Evolutionary conservation across 208 protist genomes (phyloP).

Genomic region (Willaertia magna): DNA sequence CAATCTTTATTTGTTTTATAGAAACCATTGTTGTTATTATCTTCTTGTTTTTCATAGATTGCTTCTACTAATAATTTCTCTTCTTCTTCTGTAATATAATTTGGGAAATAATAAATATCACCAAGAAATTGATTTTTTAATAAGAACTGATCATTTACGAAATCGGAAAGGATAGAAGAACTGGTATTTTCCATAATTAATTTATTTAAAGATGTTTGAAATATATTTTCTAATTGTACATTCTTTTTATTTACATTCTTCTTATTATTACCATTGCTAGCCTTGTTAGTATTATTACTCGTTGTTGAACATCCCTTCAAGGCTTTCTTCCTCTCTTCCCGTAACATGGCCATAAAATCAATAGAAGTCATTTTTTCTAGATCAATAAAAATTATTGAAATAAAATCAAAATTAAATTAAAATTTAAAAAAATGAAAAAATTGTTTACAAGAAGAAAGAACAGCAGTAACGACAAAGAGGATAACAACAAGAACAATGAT

Average conservation of each 20-base stretch:
- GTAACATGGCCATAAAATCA: not conserved
- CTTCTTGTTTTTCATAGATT: slow-evolving; percentile 45
- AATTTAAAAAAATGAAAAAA: no score
- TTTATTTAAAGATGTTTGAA: not conserved
- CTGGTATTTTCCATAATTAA: no score
- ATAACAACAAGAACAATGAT: no score
- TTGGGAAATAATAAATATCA: slow-evolving; percentile 64
- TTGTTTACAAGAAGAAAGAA: no score
- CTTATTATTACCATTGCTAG: not conserved
- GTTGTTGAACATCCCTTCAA: not conserved
- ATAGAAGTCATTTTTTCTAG: not conserved
- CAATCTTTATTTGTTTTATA: not conserved
- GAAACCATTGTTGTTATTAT: slow-evolving; percentile 6
- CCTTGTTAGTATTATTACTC: not conserved
- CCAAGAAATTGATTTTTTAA: not conserved
- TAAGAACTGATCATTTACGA: not conserved
- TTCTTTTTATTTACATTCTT: not conserved
- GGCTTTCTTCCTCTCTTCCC: not conserved
- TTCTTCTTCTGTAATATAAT: slow-evolving; percentile 61
- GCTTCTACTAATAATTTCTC: slow-evolving; percentile 48
- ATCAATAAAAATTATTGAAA: no score
- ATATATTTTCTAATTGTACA: not conserved
- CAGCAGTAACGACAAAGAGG: no score
- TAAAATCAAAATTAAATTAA: no score
- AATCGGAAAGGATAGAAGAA: no score